A percentile compares a stretch with the other conserved stretches of the same genome.
Evolutionary conservation across 148 eudicot genomes (phyloP).

Genomic region (Rhododendron henanense): DNA sequence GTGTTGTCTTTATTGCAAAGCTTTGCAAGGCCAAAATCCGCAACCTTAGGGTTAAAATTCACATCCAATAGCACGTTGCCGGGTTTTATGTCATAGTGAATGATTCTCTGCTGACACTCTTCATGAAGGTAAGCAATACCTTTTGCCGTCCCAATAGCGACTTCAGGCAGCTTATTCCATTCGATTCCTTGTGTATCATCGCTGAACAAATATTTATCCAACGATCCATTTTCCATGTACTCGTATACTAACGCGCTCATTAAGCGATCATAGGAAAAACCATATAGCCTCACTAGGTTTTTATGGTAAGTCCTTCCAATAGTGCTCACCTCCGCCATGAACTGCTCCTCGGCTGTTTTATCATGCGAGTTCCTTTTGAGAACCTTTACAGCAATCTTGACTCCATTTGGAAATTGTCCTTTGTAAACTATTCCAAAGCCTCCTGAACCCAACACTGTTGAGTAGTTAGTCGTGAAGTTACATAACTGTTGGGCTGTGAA

Average conservation of each 20-base stretch:
- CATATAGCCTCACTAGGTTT: background rate
- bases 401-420: slow-evolving; percentile 19
- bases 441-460: slow-evolving; percentile 8
- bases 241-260: background rate
- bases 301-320: slow-evolving; percentile 1
- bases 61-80: background rate
- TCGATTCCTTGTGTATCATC: background rate
- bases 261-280: background rate
- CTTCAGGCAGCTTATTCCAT: background rate
- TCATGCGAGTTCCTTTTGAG: background rate
- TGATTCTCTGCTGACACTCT: background rate
- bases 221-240: slow-evolving; percentile 7
- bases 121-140: background rate
- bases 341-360: slow-evolving; percentile 17
- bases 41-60: background rate
- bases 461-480: no score
- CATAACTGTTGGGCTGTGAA: no score
- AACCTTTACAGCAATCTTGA: slow-evolving; percentile 18
- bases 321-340: slow-evolving; percentile 11
- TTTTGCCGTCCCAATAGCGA: background rate
- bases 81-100: slow-evolving; percentile 15
- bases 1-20: background rate
- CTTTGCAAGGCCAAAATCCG: slow-evolving; percentile 11
- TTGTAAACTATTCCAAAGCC: slow-evolving; percentile 24
- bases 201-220: background rate